Base-by-base conservation (phyloP, 345 rosid genomes). In the Hibiscus syriacus region DNA sequence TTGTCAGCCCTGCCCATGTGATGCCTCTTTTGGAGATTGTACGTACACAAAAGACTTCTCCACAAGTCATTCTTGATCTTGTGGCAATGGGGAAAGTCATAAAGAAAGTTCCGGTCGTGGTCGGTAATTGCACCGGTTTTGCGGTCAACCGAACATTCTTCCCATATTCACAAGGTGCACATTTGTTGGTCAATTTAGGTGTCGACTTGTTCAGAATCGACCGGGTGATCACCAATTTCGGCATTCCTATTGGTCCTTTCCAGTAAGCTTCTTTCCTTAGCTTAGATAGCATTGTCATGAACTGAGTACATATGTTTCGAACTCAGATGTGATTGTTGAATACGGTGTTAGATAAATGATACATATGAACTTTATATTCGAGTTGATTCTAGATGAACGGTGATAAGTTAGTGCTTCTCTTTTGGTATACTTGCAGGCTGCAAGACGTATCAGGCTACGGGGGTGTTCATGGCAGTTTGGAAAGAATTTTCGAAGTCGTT, bases 231-330 rank as follows among this genome's bases (percentile, higher is more conserved):
- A 79, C 78, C 79, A 80, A 83, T 73, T 94, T 94, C 43, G 99
- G 99, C 83, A 73, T 94, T 68, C 97, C 99, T 5, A 75, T 91
- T 23, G 99, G 99, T 45, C 99, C 99, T 74, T 89, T 91, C 84
- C 89, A 80, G 99, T 94, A 87, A 89, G 67, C 27, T 45, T 77
- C 85, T 79, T 54, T 53, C 71, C 79, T 72, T 72, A 6, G 36
- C 55, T 6, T 68, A 32, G 17, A 32, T 50, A 11, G 2, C 22
- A 6, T 52, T 54, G 19, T 23, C 16, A 45, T 22, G 56, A 41
- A 54, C 54, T 66, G 39, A 64, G 66, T 52, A 26, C 43, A 22
- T 26, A 55, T 61, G 23, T 65, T 48, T 64, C 41, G 11, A 11
- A 34, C 38, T 34, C 9, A 11, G 39, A 36, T 36, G 39, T 7